phyloP scores from a whole-genome alignment of 441 rosid species.

The Gossypium davidsonii region DNA sequence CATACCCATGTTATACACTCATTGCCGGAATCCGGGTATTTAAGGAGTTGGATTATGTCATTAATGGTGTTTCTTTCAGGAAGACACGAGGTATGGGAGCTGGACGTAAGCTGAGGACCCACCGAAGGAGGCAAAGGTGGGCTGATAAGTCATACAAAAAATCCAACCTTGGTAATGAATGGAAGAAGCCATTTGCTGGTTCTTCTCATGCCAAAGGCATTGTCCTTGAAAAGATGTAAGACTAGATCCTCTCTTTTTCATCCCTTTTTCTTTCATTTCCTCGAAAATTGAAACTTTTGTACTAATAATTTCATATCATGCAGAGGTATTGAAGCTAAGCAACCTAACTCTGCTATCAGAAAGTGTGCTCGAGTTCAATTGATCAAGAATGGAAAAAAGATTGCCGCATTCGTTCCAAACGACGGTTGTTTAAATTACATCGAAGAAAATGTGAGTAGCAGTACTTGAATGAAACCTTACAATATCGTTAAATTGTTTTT shows the following conservation, averaged over 20 bases:
- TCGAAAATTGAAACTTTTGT: neutral
- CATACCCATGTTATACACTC: no score
- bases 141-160: conserved; percentile 48
- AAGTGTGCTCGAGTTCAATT: conserved; percentile 57
- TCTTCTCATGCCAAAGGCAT: conserved; percentile 59
- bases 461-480: neutral
- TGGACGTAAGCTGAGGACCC: conserved; percentile 41
- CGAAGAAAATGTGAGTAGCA: conserved; percentile 39
- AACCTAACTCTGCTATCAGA: conserved; percentile 58
- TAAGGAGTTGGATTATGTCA: neutral
- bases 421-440: conserved; percentile 61
- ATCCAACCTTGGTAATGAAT: conserved; percentile 42
- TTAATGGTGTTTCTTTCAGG: conserved; percentile 15
- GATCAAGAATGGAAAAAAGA: conserved; percentile 55
- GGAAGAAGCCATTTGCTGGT: conserved; percentile 57
- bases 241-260: neutral
- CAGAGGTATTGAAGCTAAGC: conserved; percentile 58
- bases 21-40: neutral
- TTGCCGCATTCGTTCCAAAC: conserved; percentile 56
- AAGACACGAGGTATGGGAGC: conserved; percentile 65
- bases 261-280: neutral
- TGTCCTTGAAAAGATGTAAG: conserved; percentile 50
- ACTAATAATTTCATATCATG: neutral
- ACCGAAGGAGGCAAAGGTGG: conserved; percentile 43
- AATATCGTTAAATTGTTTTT: neutral